Percentiles rank a stretch among this genome's conserved stretches.
Conservation (phyloP, 73 alveolate species). For the Symbiodinium natans region DNA sequence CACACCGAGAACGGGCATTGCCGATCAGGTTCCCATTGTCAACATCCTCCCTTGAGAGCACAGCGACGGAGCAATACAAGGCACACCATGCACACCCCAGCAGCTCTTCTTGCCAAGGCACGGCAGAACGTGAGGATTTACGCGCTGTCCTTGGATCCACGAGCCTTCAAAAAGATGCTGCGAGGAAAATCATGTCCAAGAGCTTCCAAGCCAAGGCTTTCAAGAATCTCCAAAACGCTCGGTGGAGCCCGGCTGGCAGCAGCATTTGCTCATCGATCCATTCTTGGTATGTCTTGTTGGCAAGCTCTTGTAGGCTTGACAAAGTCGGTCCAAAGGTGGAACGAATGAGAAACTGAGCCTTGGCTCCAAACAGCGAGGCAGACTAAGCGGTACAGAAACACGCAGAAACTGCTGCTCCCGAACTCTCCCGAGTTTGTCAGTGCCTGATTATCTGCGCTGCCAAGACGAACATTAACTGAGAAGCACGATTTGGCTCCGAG, state of each 20-base stretch:
- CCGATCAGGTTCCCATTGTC: conserved; percentile 45
- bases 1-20: conserved; percentile 50
- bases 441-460: no score
- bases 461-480: no score
- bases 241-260: conserved; percentile 35
- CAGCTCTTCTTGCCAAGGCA: not conserved
- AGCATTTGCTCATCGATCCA: conserved; percentile 72
- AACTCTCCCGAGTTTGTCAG: no score
- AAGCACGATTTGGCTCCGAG: not conserved
- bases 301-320: conserved; percentile 36
- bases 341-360: conserved; percentile 82
- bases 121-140: not conserved
- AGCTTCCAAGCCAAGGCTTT: no score
- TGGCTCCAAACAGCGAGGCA: no score
- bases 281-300: conserved; percentile 16
- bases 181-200: no score
- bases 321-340: conserved; percentile 78
- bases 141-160: not conserved
- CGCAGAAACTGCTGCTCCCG: no score
- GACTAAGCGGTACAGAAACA: no score
- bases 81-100: not conserved
- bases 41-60: conserved; percentile 26
- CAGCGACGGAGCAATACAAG: not conserved
- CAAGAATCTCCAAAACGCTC: conserved; percentile 51
- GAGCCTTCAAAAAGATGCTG: not conserved